Conservation (phyloP, 2,329 filamentous ascomycete species). For the Pyrenophora tritici-repentis region DNA sequence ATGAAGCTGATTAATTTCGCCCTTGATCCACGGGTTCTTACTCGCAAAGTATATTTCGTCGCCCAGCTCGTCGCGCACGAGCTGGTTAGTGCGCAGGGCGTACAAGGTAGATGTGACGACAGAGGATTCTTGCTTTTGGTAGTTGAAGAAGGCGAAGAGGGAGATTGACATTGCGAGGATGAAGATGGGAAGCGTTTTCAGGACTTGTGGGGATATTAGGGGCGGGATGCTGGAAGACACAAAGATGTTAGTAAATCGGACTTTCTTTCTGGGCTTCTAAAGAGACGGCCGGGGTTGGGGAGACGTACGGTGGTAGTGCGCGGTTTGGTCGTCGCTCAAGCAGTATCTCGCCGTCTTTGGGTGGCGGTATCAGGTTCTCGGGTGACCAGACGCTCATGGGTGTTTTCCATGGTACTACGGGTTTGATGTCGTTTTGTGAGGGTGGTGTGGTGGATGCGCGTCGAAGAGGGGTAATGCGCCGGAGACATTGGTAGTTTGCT, state of each 20-base stretch:
- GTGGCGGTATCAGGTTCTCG: slow-evolving; percentile 43
- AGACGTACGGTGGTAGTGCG: slow-evolving; percentile 41
- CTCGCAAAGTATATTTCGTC: slow-evolving; percentile 64
- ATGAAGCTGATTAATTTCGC: slow-evolving; percentile 89
- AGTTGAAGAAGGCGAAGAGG: slow-evolving; percentile 94
- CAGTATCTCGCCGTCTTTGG: slow-evolving; percentile 43
- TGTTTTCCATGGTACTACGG: slow-evolving; percentile 46
- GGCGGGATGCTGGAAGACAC: slow-evolving; percentile 36
- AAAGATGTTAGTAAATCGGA: background rate
- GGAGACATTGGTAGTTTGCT: slow-evolving; percentile 28
- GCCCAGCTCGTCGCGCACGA: slow-evolving; percentile 77
- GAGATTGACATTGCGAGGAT: slow-evolving; percentile 69
- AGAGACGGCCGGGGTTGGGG: background rate
- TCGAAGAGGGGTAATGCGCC: slow-evolving; percentile 24
- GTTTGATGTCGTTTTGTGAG: slow-evolving; percentile 19
- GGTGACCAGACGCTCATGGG: slow-evolving; percentile 47
- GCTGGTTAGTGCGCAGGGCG: slow-evolving; percentile 78
- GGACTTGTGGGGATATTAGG: slow-evolving; percentile 39
- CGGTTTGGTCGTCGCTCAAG: slow-evolving; percentile 42
- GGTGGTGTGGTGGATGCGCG: slow-evolving; percentile 29
- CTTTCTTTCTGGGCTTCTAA: background rate
- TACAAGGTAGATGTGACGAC: slow-evolving; percentile 86
- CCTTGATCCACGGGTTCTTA: slow-evolving; percentile 55
- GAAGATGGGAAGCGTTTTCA: slow-evolving; percentile 80
- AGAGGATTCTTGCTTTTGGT: slow-evolving; percentile 90